Conservation (phyloP, 805 yeast genomes). For the Ogataea wickerhamii region DNA sequence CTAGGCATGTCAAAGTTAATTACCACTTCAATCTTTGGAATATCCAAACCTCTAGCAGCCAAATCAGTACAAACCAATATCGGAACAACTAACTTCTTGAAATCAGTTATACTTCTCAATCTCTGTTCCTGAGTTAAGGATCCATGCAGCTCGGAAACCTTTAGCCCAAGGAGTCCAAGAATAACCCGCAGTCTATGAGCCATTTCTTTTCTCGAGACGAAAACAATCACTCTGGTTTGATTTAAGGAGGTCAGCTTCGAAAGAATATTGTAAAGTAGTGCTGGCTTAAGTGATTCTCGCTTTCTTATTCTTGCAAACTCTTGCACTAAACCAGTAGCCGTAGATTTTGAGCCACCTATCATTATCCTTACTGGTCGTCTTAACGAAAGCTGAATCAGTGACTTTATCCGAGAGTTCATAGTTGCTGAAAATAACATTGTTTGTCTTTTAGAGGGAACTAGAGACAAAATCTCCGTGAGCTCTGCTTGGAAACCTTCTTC, state of each 20-base stretch:
- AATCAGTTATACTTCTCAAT: slow-evolving; percentile 73
- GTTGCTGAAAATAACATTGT: slow-evolving; percentile 95
- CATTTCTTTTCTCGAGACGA: slow-evolving; percentile 85
- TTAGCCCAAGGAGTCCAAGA: slow-evolving; percentile 69
- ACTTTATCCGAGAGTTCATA: slow-evolving; percentile 91
- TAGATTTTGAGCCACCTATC: slow-evolving; percentile 95
- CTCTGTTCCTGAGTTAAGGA: slow-evolving; percentile 91
- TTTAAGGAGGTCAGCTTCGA: slow-evolving; percentile 56
- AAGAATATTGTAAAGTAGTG: slow-evolving; percentile 69
- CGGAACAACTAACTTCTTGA: slow-evolving; percentile 80
- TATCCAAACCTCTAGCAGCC: slow-evolving; percentile 99
- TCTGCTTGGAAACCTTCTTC: slow-evolving; percentile 99
- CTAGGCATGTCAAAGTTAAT: slow-evolving; percentile 96
- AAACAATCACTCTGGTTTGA: slow-evolving; percentile 77
- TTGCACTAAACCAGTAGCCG: slow-evolving; percentile 85
- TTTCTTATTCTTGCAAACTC: slow-evolving; percentile 94
- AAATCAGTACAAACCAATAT: slow-evolving; percentile 93
- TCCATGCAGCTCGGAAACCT: slow-evolving; percentile 79
- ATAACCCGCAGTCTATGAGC: slow-evolving; percentile 84
- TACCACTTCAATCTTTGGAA: slow-evolving; percentile 94
- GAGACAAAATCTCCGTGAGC: slow-evolving; percentile 79
- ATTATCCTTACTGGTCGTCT: slow-evolving; percentile 89
- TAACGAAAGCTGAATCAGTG: slow-evolving; percentile 80
- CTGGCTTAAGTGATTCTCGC: slow-evolving; percentile 79
- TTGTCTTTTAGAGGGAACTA: slow-evolving; percentile 89